These are phyloP conservation scores for Linnemannia exigua DNA, from an alignment of 192 early-diverging fungal species.

Conservation along the genomic window DNA sequence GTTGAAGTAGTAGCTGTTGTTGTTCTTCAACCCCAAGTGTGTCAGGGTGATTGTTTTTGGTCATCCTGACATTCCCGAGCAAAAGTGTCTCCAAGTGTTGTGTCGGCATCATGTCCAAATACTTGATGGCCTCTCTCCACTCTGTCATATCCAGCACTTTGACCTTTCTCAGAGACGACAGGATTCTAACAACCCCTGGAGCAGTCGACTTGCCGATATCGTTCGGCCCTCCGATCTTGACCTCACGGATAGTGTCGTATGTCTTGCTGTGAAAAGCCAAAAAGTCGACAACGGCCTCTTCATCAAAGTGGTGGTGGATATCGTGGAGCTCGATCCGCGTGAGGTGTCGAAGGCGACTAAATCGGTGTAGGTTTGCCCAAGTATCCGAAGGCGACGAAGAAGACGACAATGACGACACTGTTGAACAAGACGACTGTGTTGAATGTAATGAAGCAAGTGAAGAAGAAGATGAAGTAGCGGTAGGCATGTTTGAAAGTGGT, in stretches of 20 bases:
- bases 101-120: slow-evolving; percentile 41
- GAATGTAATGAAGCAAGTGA: slow-evolving; percentile 10
- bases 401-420: neutral
- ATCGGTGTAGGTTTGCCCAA: neutral
- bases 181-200: slow-evolving; percentile 26
- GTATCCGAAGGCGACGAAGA: neutral
- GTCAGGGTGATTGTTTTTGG: neutral
- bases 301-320: slow-evolving; percentile 33
- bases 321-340: slow-evolving; percentile 33
- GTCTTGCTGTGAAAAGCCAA: slow-evolving; percentile 20
- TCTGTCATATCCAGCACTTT: slow-evolving; percentile 46
- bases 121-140: slow-evolving; percentile 43
- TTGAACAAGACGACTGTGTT: slow-evolving; percentile 11
- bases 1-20: neutral
- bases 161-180: slow-evolving; percentile 19
- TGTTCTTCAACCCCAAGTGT: neutral
- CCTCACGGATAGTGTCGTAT: slow-evolving; percentile 38
- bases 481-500: slow-evolving; percentile 5
- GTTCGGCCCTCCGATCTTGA: slow-evolving; percentile 44
- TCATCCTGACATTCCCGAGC: slow-evolving; percentile 42
- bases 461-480: neutral
- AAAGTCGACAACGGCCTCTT: slow-evolving; percentile 35
- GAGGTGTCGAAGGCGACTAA: slow-evolving; percentile 24
- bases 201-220: slow-evolving; percentile 24
- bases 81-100: slow-evolving; percentile 31